Percentiles rank a stretch among this genome's conserved stretches.
Evolutionary conservation across 768 basidiomycete genomes (phyloP).

Genomic region (Auricularia auricula-judae): DNA sequence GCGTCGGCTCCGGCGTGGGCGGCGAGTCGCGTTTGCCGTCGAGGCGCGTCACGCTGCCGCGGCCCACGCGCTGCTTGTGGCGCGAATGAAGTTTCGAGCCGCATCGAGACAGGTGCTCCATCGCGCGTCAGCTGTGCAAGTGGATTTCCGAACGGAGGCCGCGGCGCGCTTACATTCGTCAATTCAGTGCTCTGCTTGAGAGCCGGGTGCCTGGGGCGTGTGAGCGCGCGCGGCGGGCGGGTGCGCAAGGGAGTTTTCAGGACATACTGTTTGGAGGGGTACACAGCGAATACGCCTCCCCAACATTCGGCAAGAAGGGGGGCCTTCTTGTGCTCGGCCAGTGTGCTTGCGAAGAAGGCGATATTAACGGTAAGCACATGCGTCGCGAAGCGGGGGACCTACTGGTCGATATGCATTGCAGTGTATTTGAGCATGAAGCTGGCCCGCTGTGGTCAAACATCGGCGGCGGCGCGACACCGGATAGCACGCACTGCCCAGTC

Average conservation of each 20-base stretch:
- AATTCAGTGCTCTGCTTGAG: background rate
- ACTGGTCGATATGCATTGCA: background rate
- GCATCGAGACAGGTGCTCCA: background rate
- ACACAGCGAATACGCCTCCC: constrained; percentile 52
- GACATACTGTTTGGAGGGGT: constrained; percentile 47
- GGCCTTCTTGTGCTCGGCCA: constrained; percentile 13
- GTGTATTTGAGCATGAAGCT: background rate
- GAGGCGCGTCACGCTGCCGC: background rate
- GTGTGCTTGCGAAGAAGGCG: constrained; percentile 3
- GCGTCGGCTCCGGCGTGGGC: background rate
- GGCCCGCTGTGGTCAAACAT: background rate
- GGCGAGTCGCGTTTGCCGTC: background rate
- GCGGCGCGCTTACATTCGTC: background rate
- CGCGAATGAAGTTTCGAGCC: background rate
- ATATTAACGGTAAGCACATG: background rate
- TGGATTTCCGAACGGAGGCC: too few relatives aligned
- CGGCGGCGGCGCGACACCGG: background rate
- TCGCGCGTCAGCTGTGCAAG: too few relatives aligned
- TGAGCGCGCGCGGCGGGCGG: background rate
- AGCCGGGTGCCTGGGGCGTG: background rate
- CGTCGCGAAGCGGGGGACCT: background rate
- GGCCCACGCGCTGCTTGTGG: background rate
- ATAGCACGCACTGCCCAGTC: background rate
- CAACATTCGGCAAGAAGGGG: constrained; percentile 54
- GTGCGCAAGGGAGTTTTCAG: background rate